Base-by-base conservation (phyloP, 495 filamentous ascomycete genomes). In the Aspergillus biplanus region DNA sequence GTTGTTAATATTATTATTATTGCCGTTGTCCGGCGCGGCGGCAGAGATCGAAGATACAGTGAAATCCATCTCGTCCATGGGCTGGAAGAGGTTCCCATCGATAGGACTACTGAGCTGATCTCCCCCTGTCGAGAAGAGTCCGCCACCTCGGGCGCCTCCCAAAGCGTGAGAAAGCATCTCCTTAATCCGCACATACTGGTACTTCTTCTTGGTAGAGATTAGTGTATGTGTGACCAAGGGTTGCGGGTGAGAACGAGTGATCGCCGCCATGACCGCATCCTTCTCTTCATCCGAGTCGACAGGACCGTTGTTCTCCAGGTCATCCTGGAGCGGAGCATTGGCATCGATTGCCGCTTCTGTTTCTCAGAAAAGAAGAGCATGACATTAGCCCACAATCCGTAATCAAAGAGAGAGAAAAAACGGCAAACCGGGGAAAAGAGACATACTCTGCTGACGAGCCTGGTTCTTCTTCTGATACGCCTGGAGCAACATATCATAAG, bases 381-480 rank as follows among this genome's bases (percentile, higher is more conserved):
- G 47, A 18, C 7, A 50, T 50, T 50, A 50, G 47, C 16, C 21
- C 21, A 27, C 21, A 27, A 27, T 27, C 21, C 21, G 21, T 27
- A 27, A 27, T 27, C 21, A 27, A 27, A 2, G 33, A 39, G 53
- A 54, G 15, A 47, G 32, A 50, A 52, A 50, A 47, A 1, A 16
- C 21, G 3, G 54, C 7, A 31, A 39, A 35, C 52, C 27, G 54
- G 33, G 6, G 44, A 48, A 57, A 55, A 56, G 32, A 56, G 56
- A 78, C 85, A 66, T 84, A 93, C 91, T 96, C 73, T 97, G 94
- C 78, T 95, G 91, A 68, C 96, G 94, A 12, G 95, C 95, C 76
- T 98, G 95, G 72, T 98, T 99, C 82, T 96, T 97, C 83, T 97
- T 97, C 79, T 99, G 95, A 74, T 99, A 98, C 16, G 92, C 90